Conservation (phyloP, 2,329 filamentous ascomycete species). For the Pseudogymnoascus sp. region DNA sequence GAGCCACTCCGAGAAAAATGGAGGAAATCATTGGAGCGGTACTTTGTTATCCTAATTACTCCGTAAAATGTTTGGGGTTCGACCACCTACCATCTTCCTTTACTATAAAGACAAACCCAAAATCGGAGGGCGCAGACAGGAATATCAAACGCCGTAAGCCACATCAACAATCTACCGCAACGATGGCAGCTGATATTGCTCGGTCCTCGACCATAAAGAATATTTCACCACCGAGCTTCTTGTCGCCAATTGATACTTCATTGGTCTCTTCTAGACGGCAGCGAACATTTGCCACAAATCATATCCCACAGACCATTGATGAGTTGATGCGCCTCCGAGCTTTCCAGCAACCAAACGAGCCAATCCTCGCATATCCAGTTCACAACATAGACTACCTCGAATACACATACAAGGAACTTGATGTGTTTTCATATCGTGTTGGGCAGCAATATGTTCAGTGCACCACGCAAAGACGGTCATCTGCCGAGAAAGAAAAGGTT, state of each 20-base stretch:
- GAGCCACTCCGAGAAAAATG: background rate
- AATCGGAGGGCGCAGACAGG: background rate
- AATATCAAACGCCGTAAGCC: background rate
- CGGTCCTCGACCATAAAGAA: background rate
- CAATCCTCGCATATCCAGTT: slow-evolving; percentile 13
- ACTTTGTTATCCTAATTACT: background rate
- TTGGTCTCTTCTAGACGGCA: background rate
- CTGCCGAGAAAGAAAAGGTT: slow-evolving; percentile 27
- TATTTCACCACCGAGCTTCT: background rate
- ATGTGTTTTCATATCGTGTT: slow-evolving; percentile 13
- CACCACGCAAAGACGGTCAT: slow-evolving; percentile 14
- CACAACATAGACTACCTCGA: slow-evolving; percentile 14
- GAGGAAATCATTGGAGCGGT: background rate
- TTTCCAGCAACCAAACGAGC: slow-evolving; percentile 7
- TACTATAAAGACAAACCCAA: background rate
- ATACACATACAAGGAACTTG: slow-evolving; percentile 14
- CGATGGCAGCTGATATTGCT: background rate
- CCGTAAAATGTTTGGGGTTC: background rate
- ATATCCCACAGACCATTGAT: slow-evolving; percentile 14
- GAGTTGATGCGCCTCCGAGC: slow-evolving; percentile 15
- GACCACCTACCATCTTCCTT: background rate
- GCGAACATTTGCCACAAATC: background rate
- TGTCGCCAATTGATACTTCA: background rate
- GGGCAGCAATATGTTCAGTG: slow-evolving; percentile 10
- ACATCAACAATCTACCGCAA: background rate